Base-by-base conservation (phyloP, 2,329 filamentous ascomycete genomes). In the Boeremia exigua region DNA sequence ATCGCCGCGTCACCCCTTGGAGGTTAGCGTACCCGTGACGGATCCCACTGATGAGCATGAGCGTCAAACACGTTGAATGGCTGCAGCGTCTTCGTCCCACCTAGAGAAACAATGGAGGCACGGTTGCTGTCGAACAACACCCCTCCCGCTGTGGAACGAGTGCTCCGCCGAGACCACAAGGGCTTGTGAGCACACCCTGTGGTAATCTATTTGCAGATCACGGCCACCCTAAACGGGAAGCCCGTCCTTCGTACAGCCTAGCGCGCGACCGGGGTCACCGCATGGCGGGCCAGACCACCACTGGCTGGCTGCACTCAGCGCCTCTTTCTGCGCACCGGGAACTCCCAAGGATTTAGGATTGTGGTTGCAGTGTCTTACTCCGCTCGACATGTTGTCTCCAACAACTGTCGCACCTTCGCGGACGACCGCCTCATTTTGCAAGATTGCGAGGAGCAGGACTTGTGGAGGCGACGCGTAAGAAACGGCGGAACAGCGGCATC, bases 401-500 rank as follows among this genome's bases (percentile, higher is more conserved):
- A 34, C 33, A 45, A 28, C 40, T 23, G 27, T 33, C 36, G 30
- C 42, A 54, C 10, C 23, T 29, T 38, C 30, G 53, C 47, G 45
- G 17, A 32, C 17, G 14, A 17, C n/a, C 46, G 42, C 27, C 32
- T 42, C 14, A 19, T 51, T 44, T 9, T n/a, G 5, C 47, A 38
- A 56, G 53, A 51, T 44, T 56, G 37, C 53, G 50, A 27, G 42
- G 23, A 33, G 2, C 27, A n/a, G 27, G 9, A 50, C 32, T 37
- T 56, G 53, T 48, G 47, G 48, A 48, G 47, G 43, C 19, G 48
- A 51, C 53, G 47, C 53, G 53, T 56, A 51, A 51, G 40, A 43
- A 42, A 48, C 42, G 37, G 42, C 43, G 48, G 47, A 48, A 37
- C 53, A 17, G 11, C 53, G 53, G 53, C 47, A 43, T 50, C 53